A percentile compares a stretch with the other conserved stretches of the same genome.
Conservation (phyloP, 208 protist genomes). For the Wallacemonas sp. region DNA sequence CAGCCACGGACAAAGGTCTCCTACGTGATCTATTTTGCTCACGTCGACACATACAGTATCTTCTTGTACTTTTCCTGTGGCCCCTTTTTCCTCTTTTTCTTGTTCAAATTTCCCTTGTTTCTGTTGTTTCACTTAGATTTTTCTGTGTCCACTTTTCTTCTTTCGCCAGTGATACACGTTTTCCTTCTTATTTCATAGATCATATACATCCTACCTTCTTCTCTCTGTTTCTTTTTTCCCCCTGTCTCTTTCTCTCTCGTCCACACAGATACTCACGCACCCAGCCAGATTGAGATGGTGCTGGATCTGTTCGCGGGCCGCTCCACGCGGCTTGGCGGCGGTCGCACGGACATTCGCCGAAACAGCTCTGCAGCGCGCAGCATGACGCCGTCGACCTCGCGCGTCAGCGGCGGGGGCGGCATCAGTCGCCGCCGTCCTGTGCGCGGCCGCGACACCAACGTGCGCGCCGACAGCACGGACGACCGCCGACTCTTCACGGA, state of each 20-base stretch:
- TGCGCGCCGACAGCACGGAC: constrained; percentile 30
- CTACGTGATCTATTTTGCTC: no score
- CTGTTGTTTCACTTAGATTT: neutral
- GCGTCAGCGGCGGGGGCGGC: neutral
- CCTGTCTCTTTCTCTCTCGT: constrained; percentile 2
- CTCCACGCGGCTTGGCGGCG: constrained; percentile 13
- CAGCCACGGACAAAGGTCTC: no score
- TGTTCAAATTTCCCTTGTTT: no score
- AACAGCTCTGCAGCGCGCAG: constrained; percentile 13
- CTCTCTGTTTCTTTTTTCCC: constrained; percentile 6
- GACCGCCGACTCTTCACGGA: constrained; percentile 69
- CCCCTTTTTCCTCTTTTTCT: no score
- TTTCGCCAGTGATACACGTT: neutral
- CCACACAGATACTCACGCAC: neutral
- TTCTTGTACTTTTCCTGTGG: no score
- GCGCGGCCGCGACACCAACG: constrained; percentile 14
- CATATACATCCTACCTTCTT: constrained; percentile 3
- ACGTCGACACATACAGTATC: no score
- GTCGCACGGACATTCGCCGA: constrained; percentile 13
- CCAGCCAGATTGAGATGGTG: neutral
- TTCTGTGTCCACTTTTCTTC: constrained; percentile 9
- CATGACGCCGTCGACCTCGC: neutral
- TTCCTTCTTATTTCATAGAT: neutral
- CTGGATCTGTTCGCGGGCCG: constrained; percentile 39
- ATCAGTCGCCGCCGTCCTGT: constrained; percentile 11